A percentile compares a stretch with the other conserved stretches of the same genome.
Evolutionary conservation across 306 rosid species (phyloP).

Genomic region (Quercus bicolor): DNA sequence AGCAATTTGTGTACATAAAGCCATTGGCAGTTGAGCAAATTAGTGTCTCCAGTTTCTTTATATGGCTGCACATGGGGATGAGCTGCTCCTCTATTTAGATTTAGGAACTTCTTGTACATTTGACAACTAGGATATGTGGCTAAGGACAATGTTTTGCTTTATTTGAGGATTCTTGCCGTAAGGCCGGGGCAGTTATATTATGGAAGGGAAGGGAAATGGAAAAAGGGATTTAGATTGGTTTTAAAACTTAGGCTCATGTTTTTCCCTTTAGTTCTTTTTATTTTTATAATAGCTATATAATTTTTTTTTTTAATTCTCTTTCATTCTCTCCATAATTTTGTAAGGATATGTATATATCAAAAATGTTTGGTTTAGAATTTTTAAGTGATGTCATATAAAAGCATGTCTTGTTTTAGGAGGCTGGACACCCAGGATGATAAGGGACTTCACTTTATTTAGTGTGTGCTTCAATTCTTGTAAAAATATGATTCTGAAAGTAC

Average conservation of each 20-base stretch:
- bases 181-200: slow-evolving; percentile 18
- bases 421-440: neutral
- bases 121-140: neutral
- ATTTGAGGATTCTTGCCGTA: slow-evolving; percentile 4
- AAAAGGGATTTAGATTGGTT: neutral
- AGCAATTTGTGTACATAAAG: slow-evolving; percentile 36
- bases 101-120: slow-evolving; percentile 37
- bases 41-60: neutral
- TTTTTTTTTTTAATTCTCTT: neutral
- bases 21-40: slow-evolving; percentile 16
- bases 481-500: too few relatives aligned
- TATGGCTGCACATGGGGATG: neutral
- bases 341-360: neutral
- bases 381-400: neutral
- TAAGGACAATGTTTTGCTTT: neutral
- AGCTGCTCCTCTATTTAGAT: slow-evolving; percentile 4
- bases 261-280: neutral
- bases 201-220: neutral
- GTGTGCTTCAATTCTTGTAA: neutral
- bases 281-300: neutral
- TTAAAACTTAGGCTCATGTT: neutral
- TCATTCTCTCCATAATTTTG: neutral
- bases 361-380: neutral
- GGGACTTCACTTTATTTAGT: neutral
- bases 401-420: neutral